Base-by-base conservation (phyloP, 148 eudicot species). In the Oxyria digyna region DNA sequence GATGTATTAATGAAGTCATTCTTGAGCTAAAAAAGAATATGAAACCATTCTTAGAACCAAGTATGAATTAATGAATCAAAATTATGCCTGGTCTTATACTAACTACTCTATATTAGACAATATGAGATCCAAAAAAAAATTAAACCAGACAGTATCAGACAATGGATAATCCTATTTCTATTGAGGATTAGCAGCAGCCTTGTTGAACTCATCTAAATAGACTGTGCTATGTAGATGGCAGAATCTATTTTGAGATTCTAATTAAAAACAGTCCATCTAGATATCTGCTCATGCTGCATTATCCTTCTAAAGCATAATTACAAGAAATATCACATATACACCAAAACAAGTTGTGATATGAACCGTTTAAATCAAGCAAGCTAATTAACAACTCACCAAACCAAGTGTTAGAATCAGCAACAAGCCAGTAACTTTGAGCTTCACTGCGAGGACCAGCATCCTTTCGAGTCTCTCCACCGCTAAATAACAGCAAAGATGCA, bases 351-450 rank as follows among this genome's bases (percentile, higher is more conserved):
- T 14, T n/a, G 13, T 0, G 20, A 31, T 29, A 59, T 31, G 35
- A 59, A 27, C 31, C 38, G 6, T 29, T 29, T 15, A 59, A 59
- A 59, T 59, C 35, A 31, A 29, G 37, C 65, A 59, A 59, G 65
- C 65, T 4, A 15, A 15, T 10, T 59, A 59, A 29, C 20, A 42
- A 72, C 95, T 82, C 73, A 93, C 98, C 98, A 57, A 93, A 93
- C 98, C 99, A 94, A 45, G 78, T 83, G 79, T 87, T 80, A 0
- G 99, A 82, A 62, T 94, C 99, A 70, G 97, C 97, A 79, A 90
- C 99, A 70, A 74, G 78, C 99, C 99, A 90, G 63, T 94, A 94
- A 80, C 99, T 94, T 80, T 94, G 99, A 1, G 99, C 99, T 74
- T 90, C 99, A 24, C 99, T 94, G 6, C 97, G 84, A 29, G 99